Evolutionary conservation across 2,329 filamentous ascomycete species (phyloP).

Genomic region (Fusarium austroafricanum): DNA sequence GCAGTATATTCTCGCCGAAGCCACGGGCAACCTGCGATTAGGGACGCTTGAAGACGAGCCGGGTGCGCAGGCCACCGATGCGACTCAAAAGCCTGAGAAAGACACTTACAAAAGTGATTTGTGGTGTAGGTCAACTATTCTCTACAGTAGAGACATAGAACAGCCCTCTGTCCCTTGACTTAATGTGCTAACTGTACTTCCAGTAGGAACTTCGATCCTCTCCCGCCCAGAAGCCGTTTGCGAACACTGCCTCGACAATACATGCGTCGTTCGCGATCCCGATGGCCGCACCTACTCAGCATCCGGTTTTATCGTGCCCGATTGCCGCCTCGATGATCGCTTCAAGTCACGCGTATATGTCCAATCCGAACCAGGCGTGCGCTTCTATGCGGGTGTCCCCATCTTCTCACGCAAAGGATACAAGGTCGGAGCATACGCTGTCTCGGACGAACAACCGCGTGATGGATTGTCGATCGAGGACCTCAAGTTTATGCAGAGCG

Average conservation of each 20-base stretch:
- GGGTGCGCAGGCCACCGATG: not conserved
- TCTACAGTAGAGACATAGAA: not conserved
- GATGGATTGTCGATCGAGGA: slow-evolving; percentile 61
- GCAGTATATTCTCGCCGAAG: slow-evolving; percentile 65
- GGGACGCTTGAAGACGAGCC: slow-evolving; percentile 43
- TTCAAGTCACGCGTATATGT: slow-evolving; percentile 51
- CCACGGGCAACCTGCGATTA: slow-evolving; percentile 59
- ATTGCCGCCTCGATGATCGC: slow-evolving; percentile 49
- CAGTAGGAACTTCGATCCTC: slow-evolving; percentile 46
- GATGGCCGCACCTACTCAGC: slow-evolving; percentile 45
- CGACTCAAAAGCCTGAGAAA: not conserved
- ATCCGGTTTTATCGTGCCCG: slow-evolving; percentile 47
- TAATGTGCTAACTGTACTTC: not conserved
- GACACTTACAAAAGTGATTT: slow-evolving; percentile 44
- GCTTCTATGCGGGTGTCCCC: slow-evolving; percentile 63
- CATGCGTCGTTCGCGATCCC: slow-evolving; percentile 42
- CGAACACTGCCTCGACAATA: slow-evolving; percentile 44
- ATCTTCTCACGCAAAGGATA: slow-evolving; percentile 66
- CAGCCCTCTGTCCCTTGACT: too few relatives aligned
- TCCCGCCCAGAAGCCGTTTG: slow-evolving; percentile 51
- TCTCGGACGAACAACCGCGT: slow-evolving; percentile 68
- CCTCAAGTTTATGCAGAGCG: slow-evolving; percentile 65
- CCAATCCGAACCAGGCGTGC: slow-evolving; percentile 46
- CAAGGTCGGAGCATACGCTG: slow-evolving; percentile 70
- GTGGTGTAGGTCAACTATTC: slow-evolving; percentile 49